Evolutionary conservation across 176 grass and related monocot genomes (phyloP).

Genomic region (Eragrostis curvula): DNA sequence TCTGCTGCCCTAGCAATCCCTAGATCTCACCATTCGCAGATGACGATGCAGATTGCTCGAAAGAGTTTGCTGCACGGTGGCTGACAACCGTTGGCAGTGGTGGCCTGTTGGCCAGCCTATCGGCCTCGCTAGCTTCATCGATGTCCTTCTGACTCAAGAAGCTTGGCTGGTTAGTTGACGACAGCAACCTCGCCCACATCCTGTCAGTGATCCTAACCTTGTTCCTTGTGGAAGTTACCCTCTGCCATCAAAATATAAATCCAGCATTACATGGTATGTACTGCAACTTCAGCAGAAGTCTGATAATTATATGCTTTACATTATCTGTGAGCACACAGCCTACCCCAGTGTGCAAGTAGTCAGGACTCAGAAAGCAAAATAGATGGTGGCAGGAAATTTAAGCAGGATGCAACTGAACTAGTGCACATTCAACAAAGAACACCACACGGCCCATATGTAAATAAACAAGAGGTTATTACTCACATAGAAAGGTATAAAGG

Average conservation of each 20-base stretch:
- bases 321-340: not conserved
- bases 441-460: not conserved
- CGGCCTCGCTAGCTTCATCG: conserved; percentile 47
- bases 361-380: not conserved
- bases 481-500: conserved; percentile 93
- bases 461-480: conserved; percentile 46
- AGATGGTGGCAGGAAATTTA: not conserved
- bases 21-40: conserved; percentile 41
- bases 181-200: conserved; percentile 85
- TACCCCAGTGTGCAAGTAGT: not conserved
- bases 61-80: conserved; percentile 21
- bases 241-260: conserved; percentile 46
- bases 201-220: conserved; percentile 70
- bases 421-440: not conserved
- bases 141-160: conserved; percentile 70
- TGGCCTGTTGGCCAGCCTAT: conserved; percentile 52
- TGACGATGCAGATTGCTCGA: conserved; percentile 18
- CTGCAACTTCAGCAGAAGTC: too few relatives aligned
- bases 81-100: conserved; percentile 4
- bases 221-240: conserved; percentile 77
- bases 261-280: too few relatives aligned
- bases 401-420: conserved; percentile 18
- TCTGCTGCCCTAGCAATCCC: not conserved
- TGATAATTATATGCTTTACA: not conserved
- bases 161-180: conserved; percentile 83